Evolutionary conservation across 2,329 filamentous ascomycete genomes (phyloP), one percentile per base, ranked within the genome.

Genomic region (Cytospora mali): DNA sequence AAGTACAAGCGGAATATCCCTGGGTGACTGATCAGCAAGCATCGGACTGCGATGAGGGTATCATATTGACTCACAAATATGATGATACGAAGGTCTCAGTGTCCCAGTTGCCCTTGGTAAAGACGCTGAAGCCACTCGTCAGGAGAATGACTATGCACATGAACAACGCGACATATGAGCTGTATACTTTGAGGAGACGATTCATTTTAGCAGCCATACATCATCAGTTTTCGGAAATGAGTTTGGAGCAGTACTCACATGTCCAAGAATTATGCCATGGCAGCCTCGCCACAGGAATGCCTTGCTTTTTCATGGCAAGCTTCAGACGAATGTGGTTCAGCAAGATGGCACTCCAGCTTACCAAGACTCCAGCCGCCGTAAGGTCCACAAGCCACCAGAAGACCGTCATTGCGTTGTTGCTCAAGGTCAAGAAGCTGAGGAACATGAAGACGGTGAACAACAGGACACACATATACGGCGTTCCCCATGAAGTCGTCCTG

Each of bases 261-360:
- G 86, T 88, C 81, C 85, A 88, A 18, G 76, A 79, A 67, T 87
- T 87, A 70, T 84, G 77, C 87, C 87, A 89, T 0, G 87, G 87
- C 29, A 90, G 72, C 6, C 78, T 75, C 4, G 63, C 56, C 48
- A 63, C 62, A 0, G 81, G 74, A 31, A 89, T 83, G 0, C 78
- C 79, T 71, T 89, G 87, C 62, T 73, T 77, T 68, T 79, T 78
- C 72, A 88, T 75, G 0, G 84, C 85, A 46, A 79, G 72, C 51
- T 81, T 75, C 46, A 89, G 68, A 14, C 86, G 79, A 39, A 86
- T 82, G 66, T 88, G 84, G 66, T 87, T 88, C 53, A 84, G 57
- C n/a, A 85, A 69, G 64, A 88, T 85, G 0, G 80, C 76, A 1
- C 79, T 82, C 88, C 88, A 90, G 1, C 83, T 86, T 7, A 90